These are phyloP conservation scores for Begonia fuchsioides DNA, from an alignment of 306 rosid species.

Conservation along the genomic window DNA sequence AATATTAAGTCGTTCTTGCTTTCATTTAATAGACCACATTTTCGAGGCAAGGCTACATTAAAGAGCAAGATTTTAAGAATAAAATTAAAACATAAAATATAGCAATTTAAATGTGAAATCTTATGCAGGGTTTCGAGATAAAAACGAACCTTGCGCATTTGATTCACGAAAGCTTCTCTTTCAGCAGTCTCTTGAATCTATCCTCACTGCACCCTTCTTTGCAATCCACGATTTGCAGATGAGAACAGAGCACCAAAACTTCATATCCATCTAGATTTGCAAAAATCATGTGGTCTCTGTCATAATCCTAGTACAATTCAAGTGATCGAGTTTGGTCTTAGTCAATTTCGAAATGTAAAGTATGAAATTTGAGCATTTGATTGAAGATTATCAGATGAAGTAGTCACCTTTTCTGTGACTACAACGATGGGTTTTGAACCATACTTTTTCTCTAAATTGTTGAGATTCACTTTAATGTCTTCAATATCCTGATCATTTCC, in stretches of 20 bases:
- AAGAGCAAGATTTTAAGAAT: too few relatives aligned
- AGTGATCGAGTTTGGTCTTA: neutral
- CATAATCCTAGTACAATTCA: constrained; percentile 49
- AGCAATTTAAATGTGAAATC: too few relatives aligned
- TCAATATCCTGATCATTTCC: constrained; percentile 62
- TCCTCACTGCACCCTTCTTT: constrained; percentile 30
- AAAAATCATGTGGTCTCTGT: constrained; percentile 56
- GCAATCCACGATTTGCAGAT: constrained; percentile 29
- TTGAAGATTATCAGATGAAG: constrained; percentile 2
- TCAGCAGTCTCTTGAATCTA: constrained; percentile 44
- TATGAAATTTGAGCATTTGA: neutral
- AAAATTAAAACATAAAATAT: too few relatives aligned
- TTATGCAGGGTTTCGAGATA: too few relatives aligned
- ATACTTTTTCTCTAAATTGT: constrained; percentile 42
- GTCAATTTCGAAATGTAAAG: neutral
- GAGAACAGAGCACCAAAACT: constrained; percentile 46
- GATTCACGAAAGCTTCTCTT: constrained; percentile 10
- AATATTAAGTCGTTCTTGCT: too few relatives aligned
- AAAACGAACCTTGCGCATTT: too few relatives aligned
- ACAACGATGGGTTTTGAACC: constrained; percentile 45
- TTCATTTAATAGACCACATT: too few relatives aligned
- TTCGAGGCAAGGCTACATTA: too few relatives aligned
- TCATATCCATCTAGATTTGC: constrained; percentile 37
- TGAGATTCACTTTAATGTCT: constrained; percentile 35
- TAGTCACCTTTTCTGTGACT: constrained; percentile 69